Conservation (phyloP, 2,329 filamentous ascomycete species). For the Tolypocladium capitatum region DNA sequence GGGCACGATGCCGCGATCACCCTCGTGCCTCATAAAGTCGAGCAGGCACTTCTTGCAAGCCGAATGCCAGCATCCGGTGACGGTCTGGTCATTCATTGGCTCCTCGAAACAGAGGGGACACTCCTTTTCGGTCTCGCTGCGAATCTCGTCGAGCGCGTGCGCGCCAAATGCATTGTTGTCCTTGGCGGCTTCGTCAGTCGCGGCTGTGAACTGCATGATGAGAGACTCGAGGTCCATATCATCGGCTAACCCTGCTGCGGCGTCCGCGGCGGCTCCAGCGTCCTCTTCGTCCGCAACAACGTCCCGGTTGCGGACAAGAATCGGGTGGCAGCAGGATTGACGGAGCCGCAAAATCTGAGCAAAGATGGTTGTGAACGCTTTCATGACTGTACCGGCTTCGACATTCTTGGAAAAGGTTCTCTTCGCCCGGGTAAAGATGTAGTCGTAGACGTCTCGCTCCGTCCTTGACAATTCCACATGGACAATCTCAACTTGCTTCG, state of each 20-base stretch:
- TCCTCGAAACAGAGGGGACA: conserved; percentile 94
- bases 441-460: conserved; percentile 84
- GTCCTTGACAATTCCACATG: conserved; percentile 72
- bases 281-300: conserved; percentile 81
- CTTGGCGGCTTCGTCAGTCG: conserved; percentile 48
- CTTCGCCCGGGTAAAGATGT: conserved; percentile 75
- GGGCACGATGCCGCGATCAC: conserved; percentile 59
- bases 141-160: conserved; percentile 80
- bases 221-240: conserved; percentile 90
- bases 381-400: conserved; percentile 84
- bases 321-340: conserved; percentile 87
- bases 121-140: conserved; percentile 75
- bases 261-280: conserved; percentile 59
- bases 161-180: conserved; percentile 60
- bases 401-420: conserved; percentile 74
- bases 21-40: conserved; percentile 79
- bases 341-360: conserved; percentile 87
- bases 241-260: conserved; percentile 69
- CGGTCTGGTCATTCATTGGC: conserved; percentile 85
- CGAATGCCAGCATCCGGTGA: conserved; percentile 95
- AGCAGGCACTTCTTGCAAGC: conserved; percentile 91
- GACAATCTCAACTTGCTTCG: conserved; percentile 72
- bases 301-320: conserved; percentile 73
- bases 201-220: conserved; percentile 69
- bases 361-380: conserved; percentile 94